Conservation (phyloP, 768 basidiomycete genomes). For the Hygrocybe punicea region DNA sequence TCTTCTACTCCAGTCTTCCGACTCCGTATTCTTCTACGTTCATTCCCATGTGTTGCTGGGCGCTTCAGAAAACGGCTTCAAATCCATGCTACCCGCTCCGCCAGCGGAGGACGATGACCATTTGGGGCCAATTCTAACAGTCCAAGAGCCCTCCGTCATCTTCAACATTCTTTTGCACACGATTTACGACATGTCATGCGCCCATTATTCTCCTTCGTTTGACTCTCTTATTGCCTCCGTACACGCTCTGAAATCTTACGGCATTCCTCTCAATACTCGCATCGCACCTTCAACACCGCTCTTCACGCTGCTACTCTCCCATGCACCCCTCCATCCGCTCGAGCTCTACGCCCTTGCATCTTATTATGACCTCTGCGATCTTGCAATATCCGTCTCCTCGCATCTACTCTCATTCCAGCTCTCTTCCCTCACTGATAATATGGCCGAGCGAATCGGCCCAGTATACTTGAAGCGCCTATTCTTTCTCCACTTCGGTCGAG, state of each 20-base stretch:
- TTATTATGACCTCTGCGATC: constrained; percentile 59
- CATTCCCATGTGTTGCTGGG: constrained; percentile 57
- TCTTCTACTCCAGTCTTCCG: constrained; percentile 62
- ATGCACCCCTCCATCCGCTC: constrained; percentile 65
- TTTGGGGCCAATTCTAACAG: constrained; percentile 50
- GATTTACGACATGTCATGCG: constrained; percentile 68
- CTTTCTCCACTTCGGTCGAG: constrained; percentile 78
- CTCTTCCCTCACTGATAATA: constrained; percentile 64
- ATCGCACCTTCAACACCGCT: constrained; percentile 54
- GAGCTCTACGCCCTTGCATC: constrained; percentile 73
- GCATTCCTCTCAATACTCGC: constrained; percentile 48
- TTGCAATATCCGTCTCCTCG: constrained; percentile 72
- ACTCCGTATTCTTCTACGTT: constrained; percentile 82
- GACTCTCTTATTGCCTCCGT: constrained; percentile 56
- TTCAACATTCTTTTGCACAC: constrained; percentile 73
- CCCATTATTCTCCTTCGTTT: constrained; percentile 70
- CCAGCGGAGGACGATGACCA: constrained; percentile 40
- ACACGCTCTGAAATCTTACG: constrained; percentile 55
- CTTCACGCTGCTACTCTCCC: constrained; percentile 57
- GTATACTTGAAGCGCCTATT: constrained; percentile 78
- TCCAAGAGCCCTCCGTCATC: constrained; percentile 57
- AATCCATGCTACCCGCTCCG: constrained; percentile 49
- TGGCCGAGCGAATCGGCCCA: constrained; percentile 66
- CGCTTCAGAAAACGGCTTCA: constrained; percentile 64
- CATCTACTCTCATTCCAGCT: constrained; percentile 72